Evolutionary conservation across 1,139 yeast species (phyloP).

Genomic region (Trichomonascaceae sp.): DNA sequence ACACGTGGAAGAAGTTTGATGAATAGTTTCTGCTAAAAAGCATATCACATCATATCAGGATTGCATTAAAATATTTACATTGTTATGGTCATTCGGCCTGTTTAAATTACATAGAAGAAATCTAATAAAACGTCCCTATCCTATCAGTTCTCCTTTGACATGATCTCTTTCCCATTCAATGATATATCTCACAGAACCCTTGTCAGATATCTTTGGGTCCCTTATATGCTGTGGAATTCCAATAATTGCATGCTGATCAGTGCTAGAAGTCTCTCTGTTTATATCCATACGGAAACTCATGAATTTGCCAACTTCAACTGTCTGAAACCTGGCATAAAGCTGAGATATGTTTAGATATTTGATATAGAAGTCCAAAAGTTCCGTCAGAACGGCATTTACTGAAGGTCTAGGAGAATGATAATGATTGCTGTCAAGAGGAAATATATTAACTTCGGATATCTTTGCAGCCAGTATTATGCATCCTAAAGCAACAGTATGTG

Average conservation of each 20-base stretch:
- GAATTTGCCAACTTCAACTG: constrained; percentile 16
- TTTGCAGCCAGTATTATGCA: constrained; percentile 48
- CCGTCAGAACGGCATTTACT: constrained; percentile 55
- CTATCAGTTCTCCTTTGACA: constrained; percentile 18
- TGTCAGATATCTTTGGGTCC: constrained; percentile 23
- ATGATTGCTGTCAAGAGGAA: constrained; percentile 23
- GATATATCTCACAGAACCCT: constrained; percentile 29
- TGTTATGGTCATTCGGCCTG: background rate
- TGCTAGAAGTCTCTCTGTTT: constrained; percentile 15
- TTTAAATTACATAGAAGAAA: background rate
- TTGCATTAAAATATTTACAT: background rate
- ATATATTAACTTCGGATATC: constrained; percentile 25
- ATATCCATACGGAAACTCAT: constrained; percentile 21
- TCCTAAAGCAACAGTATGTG: constrained; percentile 75
- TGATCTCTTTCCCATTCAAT: constrained; percentile 27
- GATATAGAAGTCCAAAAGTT: constrained; percentile 49
- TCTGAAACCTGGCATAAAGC: constrained; percentile 11
- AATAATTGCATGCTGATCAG: constrained; percentile 3
- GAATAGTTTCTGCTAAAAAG: no score
- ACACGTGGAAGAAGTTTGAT: background rate
- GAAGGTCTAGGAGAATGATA: constrained; percentile 30
- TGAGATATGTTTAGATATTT: constrained; percentile 19
- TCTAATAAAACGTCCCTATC: constrained; percentile 1
- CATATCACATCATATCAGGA: background rate
- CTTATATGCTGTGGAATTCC: constrained; percentile 16